Evolutionary conservation across 495 filamentous ascomycete genomes (phyloP), one percentile per base, ranked within the genome.

Genomic region (Penicillium lagena): DNA sequence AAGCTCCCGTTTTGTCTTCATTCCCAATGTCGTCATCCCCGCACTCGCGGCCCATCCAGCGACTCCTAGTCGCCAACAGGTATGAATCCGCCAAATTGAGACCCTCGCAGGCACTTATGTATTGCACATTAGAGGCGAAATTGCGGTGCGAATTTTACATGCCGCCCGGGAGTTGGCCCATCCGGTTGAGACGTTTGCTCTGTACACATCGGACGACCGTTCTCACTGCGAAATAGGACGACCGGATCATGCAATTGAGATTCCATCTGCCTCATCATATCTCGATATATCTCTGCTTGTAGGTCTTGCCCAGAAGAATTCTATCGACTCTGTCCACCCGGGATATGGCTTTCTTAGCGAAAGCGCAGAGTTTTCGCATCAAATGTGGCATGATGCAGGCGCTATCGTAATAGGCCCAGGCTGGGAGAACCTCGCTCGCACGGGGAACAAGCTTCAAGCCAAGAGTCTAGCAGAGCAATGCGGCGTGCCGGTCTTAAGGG

Each of bases 341-440:
- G 80, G 80, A 0, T 83, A 83, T 62, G 80, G 80, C 9, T 83
- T 82, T 43, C 63, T 83, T 3, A 78, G 76, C 22, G 80, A 83
- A 52, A 79, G 69, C 41, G 57, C 72, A 11, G 75, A 77, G 2
- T 79, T 83, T 45, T 64, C 76, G 0, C 47, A 47, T 12, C 65
- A 69, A 13, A 75, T 79, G 71, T 74, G 65, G 60, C 57, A 73
- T 9, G 71, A 77, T 49, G 70, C 66, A 11, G 62, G 68, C 1
- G 55, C 68, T 12, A 47, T 66, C 2, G 75, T 82, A 4, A 68
- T 83, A 17, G 80, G 80, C 9, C 79, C 79, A 11, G 73, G 76
- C 1, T 59, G 63, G 44, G 68, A 72, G 35, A 71, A 70, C 32
- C 64, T 83, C 13, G 59, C 62, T 0, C 54, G 58, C 12, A 81